Base-by-base conservation (phyloP, 306 rosid genomes). In the Luffa acutangula region DNA sequence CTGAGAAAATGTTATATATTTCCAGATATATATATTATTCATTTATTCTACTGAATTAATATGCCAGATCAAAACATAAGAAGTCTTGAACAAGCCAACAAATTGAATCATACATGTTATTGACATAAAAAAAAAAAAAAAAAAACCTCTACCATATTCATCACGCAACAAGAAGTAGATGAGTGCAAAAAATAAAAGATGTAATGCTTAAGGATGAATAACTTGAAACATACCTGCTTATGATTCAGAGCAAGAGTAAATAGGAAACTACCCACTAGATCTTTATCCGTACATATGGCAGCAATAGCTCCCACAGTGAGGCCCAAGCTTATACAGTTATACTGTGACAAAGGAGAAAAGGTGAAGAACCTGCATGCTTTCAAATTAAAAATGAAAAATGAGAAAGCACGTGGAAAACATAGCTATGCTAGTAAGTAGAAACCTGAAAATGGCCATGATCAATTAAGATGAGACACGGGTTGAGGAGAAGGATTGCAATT, bases 361-460 rank as follows among this genome's bases (percentile, higher is more conserved):
- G 75, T 76, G 37, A 54, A 54, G 3, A 76, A 39, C 53, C 13
- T 36, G 65, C 58, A 60, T 56, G 45, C 64, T 49, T 42, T 34
- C 48, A 17, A 74, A 25, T 71, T 46, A 7, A 0, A 11, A 60
- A 71, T 31, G 41, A 75, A 39, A 71, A 7, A 25, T 33, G 69
- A 58, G 37, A 51, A 59, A 51, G 57, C 41, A 20, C 6, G 0
- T 1, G 4, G 17, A 73, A 75, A 79, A 80, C 54, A 81, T 45
- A 74, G 39, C 62, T 34, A 51, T 64, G 60, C 63, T 11, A 10
- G 33, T 18, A 9, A 6, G 64, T 15, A 37, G 43, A 25, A 84
- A 93, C 97, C 98, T 93, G 97, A 85, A 93, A 93, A 79, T 93
- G 98, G 25, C 97, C 97, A 36, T 91, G 97, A 80, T 93, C 97